phyloP scores from a whole-genome alignment of 2,329 filamentous ascomycete genomes.

The Capronia epimyces region DNA sequence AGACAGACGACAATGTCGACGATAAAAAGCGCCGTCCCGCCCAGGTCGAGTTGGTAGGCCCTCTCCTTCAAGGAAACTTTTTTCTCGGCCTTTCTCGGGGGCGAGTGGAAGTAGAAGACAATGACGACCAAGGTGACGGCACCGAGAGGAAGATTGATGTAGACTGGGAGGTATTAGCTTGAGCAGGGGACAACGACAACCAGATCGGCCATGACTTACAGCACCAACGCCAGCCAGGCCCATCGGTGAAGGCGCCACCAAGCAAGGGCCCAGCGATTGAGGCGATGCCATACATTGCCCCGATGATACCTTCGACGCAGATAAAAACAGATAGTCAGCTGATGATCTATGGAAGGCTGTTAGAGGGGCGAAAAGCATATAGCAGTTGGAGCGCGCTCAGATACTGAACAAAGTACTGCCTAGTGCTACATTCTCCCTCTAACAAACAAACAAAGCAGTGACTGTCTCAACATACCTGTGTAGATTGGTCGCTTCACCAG shows the following conservation, averaged over 20 bases:
- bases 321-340: no score
- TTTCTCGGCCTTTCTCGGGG: conserved; percentile 32
- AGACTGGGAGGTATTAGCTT: conserved; percentile 33
- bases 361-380: no score
- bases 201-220: conserved; percentile 4
- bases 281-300: conserved; percentile 41
- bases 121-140: conserved; percentile 42
- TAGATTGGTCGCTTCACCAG: conserved; percentile 51
- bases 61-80: conserved; percentile 36
- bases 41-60: conserved; percentile 39
- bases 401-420: no score
- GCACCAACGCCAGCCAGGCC: conserved; percentile 37
- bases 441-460: no score
- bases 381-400: no score
- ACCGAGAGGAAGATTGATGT: conserved; percentile 42
- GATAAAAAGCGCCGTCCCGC: conserved; percentile 44
- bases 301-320: no score
- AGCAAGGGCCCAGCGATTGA: conserved; percentile 37
- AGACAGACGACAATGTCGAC: conserved; percentile 44
- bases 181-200: no score
- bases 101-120: conserved; percentile 44
- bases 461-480: no score
- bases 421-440: no score
- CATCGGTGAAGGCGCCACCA: conserved; percentile 40
- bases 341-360: no score